Percentiles rank a stretch among this genome's conserved stretches.
Evolutionary conservation across 169 alveolate genomes (phyloP).

Genomic region (Plasmodium inui): DNA sequence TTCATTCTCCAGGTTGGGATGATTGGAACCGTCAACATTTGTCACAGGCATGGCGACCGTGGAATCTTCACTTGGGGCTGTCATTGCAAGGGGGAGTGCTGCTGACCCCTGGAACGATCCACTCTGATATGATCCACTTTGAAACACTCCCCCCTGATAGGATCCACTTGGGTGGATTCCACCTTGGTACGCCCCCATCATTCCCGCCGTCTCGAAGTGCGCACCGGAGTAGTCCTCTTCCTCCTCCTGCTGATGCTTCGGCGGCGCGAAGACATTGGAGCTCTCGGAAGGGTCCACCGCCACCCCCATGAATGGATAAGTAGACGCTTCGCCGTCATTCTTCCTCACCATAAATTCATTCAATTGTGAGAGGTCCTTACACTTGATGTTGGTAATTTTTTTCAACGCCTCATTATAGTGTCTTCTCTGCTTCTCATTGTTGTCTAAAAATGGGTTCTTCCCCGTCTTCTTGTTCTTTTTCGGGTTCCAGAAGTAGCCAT

Average conservation of each 20-base stretch:
- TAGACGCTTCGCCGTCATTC: not conserved
- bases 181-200: not conserved
- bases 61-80: not conserved
- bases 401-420: constrained; percentile 38
- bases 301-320: not conserved
- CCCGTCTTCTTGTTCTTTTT: constrained; percentile 26
- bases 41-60: not conserved
- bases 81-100: not conserved
- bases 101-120: not conserved
- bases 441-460: constrained; percentile 10
- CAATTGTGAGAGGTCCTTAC: not conserved
- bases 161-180: not conserved
- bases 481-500: constrained; percentile 28
- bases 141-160: too few relatives aligned
- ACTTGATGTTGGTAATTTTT: constrained; percentile 14
- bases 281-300: not conserved
- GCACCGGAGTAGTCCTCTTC: not conserved
- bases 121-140: not conserved
- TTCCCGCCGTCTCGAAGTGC: not conserved
- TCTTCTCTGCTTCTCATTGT: constrained; percentile 28
- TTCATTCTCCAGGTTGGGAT: not conserved
- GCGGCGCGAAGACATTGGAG: not conserved
- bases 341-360: not conserved
- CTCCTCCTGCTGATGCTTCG: not conserved
- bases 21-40: not conserved